Percentiles rank a stretch among this genome's conserved stretches.
Conservation (phyloP, 371 early-diverging fungal genomes). For the Mycotypha africana region DNA sequence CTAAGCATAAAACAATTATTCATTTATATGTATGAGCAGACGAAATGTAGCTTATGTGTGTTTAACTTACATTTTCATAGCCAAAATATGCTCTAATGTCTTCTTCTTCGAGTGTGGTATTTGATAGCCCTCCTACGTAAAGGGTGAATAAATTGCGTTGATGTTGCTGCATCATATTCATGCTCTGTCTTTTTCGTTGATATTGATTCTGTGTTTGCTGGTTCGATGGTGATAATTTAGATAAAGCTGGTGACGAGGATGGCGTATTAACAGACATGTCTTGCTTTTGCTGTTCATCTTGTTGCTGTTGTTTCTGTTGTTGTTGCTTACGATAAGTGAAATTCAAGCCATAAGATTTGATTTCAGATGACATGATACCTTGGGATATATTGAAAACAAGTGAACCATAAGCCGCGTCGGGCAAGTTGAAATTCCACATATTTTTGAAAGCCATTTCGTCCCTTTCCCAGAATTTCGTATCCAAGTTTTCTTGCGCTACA, state of each 20-base stretch:
- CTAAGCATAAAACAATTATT: constrained; percentile 2
- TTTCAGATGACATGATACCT: constrained; percentile 49
- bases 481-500: constrained; percentile 8
- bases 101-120: constrained; percentile 34
- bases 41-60: too few relatives aligned
- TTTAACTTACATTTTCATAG: constrained; percentile 29
- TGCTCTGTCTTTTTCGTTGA: constrained; percentile 21
- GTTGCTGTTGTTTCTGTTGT: constrained; percentile 5
- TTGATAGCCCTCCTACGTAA: constrained; percentile 40
- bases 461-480: constrained; percentile 8
- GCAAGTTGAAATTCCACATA: constrained; percentile 66
- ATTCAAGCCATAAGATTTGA: constrained; percentile 55
- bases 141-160: constrained; percentile 32
- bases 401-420: constrained; percentile 58
- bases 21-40: not conserved
- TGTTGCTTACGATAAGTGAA: constrained; percentile 50
- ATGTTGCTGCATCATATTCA: constrained; percentile 12
- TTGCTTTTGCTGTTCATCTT: too few relatives aligned
- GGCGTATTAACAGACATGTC: too few relatives aligned
- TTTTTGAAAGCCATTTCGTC: constrained; percentile 62
- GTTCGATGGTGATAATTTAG: not conserved
- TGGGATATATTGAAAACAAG: constrained; percentile 50
- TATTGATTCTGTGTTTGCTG: constrained; percentile 1
- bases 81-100: constrained; percentile 45
- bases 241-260: constrained; percentile 10